Evolutionary conservation across 306 rosid species (phyloP).

Genomic region (Prunus padus): DNA sequence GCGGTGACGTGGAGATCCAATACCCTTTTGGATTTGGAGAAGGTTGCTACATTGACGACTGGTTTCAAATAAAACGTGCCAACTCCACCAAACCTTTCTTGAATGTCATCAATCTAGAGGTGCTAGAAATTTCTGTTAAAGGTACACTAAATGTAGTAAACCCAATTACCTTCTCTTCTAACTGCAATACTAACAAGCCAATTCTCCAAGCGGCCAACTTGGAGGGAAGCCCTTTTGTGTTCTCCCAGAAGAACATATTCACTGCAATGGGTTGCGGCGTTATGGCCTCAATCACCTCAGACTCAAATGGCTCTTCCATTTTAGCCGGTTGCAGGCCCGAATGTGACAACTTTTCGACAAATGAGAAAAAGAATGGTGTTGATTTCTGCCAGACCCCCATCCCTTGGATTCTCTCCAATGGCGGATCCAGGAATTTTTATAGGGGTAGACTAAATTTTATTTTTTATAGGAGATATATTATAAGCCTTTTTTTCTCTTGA

Average conservation of each 20-base stretch:
- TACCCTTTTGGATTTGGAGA: constrained; percentile 20
- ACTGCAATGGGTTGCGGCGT: constrained; percentile 2
- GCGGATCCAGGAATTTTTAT: too few species aligned
- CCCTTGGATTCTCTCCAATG: background rate
- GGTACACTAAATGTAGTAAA: constrained; percentile 10
- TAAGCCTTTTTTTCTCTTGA: too few species aligned
- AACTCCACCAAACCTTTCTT: constrained; percentile 5
- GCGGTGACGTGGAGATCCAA: constrained; percentile 5
- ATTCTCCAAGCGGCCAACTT: background rate
- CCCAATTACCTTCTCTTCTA: constrained; percentile 16
- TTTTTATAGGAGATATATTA: too few species aligned
- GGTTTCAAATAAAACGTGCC: constrained; percentile 7
- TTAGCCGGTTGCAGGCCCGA: background rate
- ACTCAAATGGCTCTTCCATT: constrained; percentile 2
- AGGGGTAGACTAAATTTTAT: too few species aligned
- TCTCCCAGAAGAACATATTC: constrained; percentile 15
- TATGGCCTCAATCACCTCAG: background rate
- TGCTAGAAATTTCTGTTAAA: background rate
- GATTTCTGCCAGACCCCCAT: constrained; percentile 16
- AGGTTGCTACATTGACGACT: background rate
- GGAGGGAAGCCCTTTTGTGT: constrained; percentile 9
- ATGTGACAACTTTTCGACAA: background rate
- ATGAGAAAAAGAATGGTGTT: background rate
- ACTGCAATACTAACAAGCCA: background rate
- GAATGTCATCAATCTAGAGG: constrained; percentile 15